These are phyloP conservation scores for Lophiotrema nucula DNA, from an alignment of 495 filamentous ascomycete genomes.

Conservation along the genomic window DNA sequence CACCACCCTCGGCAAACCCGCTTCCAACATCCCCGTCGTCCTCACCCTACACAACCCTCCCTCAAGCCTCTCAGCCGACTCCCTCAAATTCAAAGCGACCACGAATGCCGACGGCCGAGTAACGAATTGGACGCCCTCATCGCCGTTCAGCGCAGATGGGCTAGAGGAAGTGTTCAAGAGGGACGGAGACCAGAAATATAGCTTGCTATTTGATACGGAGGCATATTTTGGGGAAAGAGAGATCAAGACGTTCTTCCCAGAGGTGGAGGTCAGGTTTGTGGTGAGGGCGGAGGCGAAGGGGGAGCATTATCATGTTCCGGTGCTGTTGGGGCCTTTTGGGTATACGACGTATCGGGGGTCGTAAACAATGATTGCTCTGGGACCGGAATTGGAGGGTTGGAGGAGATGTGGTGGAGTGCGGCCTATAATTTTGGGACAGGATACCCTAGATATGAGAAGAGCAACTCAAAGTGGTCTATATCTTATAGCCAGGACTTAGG, in stretches of 20 bases:
- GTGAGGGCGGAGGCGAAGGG: slow-evolving; percentile 57
- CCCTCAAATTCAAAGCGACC: slow-evolving; percentile 56
- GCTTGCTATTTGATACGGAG: slow-evolving; percentile 73
- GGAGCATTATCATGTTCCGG: slow-evolving; percentile 84
- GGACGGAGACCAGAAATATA: slow-evolving; percentile 59
- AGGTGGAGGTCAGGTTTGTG: slow-evolving; percentile 83
- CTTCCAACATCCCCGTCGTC: slow-evolving; percentile 55
- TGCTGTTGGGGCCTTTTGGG: slow-evolving; percentile 84
- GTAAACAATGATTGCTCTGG: slow-evolving; percentile 24
- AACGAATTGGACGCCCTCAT: slow-evolving; percentile 66
- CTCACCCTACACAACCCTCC: slow-evolving; percentile 47
- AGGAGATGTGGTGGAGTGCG: background rate
- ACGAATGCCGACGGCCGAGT: slow-evolving; percentile 90
- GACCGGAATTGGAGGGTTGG: background rate
- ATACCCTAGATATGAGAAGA: too few species aligned
- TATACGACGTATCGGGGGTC: slow-evolving; percentile 89
- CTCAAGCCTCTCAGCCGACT: slow-evolving; percentile 36
- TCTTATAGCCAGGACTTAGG: too few species aligned
- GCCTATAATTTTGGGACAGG: too few species aligned
- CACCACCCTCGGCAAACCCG: slow-evolving; percentile 64
- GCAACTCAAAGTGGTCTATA: too few species aligned
- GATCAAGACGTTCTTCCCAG: slow-evolving; percentile 79
- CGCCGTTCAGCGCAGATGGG: slow-evolving; percentile 44
- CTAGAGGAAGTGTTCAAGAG: slow-evolving; percentile 44
- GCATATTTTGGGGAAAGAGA: slow-evolving; percentile 67